Percentiles rank a stretch among this genome's conserved stretches.
phyloP scores from a whole-genome alignment of 2,329 filamentous ascomycete species.

The Sphaerostilbella broomeana region DNA sequence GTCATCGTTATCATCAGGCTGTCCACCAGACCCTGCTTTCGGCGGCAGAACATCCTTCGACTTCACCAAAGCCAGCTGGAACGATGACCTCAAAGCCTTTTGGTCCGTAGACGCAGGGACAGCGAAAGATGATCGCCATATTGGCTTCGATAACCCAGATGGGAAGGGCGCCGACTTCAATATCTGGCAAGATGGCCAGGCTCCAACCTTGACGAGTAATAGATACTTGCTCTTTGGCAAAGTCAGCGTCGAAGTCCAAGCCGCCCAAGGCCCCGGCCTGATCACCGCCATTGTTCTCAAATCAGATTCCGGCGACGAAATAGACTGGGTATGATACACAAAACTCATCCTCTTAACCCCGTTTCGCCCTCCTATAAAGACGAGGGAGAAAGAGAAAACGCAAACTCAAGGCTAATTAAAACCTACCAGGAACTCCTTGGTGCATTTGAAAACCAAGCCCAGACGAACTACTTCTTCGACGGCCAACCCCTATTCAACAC shows the following conservation, averaged over 20 bases:
- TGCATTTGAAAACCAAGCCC: slow-evolving; percentile 48
- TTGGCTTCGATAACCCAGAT: slow-evolving; percentile 22
- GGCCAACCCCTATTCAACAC: slow-evolving; percentile 48
- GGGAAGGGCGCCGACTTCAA: slow-evolving; percentile 33
- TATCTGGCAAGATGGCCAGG: slow-evolving; percentile 52
- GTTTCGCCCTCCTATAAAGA: neutral
- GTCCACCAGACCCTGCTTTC: slow-evolving; percentile 61
- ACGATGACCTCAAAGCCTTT: slow-evolving; percentile 21
- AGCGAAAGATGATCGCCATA: slow-evolving; percentile 20
- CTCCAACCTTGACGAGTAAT: slow-evolving; percentile 57
- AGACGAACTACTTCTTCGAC: slow-evolving; percentile 76
- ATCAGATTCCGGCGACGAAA: slow-evolving; percentile 73
- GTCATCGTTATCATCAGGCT: no score
- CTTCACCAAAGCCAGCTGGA: slow-evolving; percentile 56
- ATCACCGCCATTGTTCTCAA: slow-evolving; percentile 72
- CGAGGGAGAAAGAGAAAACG: neutral
- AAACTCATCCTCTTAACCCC: neutral
- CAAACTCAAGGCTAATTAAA: neutral
- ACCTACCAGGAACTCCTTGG: slow-evolving; percentile 23
- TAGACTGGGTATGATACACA: slow-evolving; percentile 34
- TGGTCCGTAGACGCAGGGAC: slow-evolving; percentile 30
- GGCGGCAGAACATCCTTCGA: slow-evolving; percentile 48
- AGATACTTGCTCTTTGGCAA: slow-evolving; percentile 84
- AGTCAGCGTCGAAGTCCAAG: slow-evolving; percentile 62
- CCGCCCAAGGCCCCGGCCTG: slow-evolving; percentile 66